Percentiles rank a stretch among this genome's conserved stretches.
Conservation (phyloP, 805 yeast species). For the Scheffersomyces coipomensis region DNA sequence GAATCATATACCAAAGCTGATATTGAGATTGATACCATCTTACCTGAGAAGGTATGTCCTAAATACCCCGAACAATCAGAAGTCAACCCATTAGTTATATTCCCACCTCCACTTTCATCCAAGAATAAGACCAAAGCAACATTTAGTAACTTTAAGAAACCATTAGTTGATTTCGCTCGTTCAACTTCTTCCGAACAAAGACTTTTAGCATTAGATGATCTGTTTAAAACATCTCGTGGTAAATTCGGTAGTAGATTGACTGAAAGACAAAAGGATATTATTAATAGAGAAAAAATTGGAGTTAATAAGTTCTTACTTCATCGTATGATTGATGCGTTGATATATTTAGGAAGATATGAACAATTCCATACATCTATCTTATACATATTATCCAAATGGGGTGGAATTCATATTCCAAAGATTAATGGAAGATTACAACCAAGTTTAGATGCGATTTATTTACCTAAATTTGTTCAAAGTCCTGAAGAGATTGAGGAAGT, state of each 20-base stretch:
- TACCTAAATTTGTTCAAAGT: neutral
- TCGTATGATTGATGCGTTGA: constrained; percentile 27
- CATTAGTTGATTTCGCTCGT: constrained; percentile 32
- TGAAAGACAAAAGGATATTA: constrained; percentile 2
- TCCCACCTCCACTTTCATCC: constrained; percentile 28
- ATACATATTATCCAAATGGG: constrained; percentile 34
- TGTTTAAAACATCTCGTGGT: constrained; percentile 16
- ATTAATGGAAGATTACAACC: neutral
- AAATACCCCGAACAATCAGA: constrained; percentile 12
- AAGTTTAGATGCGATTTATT: neutral
- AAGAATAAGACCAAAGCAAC: constrained; percentile 21
- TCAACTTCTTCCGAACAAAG: constrained; percentile 18
- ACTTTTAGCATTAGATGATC: constrained; percentile 11
- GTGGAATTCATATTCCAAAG: constrained; percentile 8
- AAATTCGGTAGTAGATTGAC: constrained; percentile 17
- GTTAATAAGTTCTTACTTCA: constrained; percentile 32
- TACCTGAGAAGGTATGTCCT: constrained; percentile 3
- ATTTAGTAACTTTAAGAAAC: constrained; percentile 19
- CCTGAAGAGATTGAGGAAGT: neutral
- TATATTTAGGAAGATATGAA: constrained; percentile 25
- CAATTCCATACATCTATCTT: constrained; percentile 31
- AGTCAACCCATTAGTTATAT: constrained; percentile 26
- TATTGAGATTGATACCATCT: neutral
- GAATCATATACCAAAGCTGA: neutral
- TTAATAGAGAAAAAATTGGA: constrained; percentile 10